A percentile compares a stretch with the other conserved stretches of the same genome.
phyloP scores from a whole-genome alignment of 2,329 filamentous ascomycete species.

The Tolypocladium paradoxum region DNA sequence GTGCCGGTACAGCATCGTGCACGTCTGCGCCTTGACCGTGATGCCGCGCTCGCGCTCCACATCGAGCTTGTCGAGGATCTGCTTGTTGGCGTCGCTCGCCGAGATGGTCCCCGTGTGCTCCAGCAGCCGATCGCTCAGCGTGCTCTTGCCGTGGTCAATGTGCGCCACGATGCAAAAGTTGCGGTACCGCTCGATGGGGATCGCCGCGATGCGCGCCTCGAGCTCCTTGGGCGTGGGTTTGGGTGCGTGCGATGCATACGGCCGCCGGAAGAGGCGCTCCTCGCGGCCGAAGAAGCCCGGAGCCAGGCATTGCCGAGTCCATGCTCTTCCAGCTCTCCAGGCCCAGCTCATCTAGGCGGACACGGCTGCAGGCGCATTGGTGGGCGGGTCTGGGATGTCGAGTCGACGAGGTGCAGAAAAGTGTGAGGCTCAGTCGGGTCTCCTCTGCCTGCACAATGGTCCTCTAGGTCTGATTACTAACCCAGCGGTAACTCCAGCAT shows the following conservation, averaged over 20 bases:
- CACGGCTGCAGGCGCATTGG: slow-evolving; percentile 4
- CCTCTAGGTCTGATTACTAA: too few species aligned
- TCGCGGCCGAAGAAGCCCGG: slow-evolving; percentile 1
- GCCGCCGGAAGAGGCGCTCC: slow-evolving; percentile 5
- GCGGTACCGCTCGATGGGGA: slow-evolving; percentile 69
- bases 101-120: slow-evolving; percentile 91
- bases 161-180: slow-evolving; percentile 99
- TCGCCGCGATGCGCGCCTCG: slow-evolving; percentile 52
- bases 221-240: slow-evolving; percentile 23
- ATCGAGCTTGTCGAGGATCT: slow-evolving; percentile 94
- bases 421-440: too few species aligned
- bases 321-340: slow-evolving; percentile 24
- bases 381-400: not conserved
- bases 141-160: slow-evolving; percentile 98
- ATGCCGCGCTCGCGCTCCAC: slow-evolving; percentile 94
- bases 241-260: slow-evolving; percentile 6
- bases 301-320: slow-evolving; percentile 23
- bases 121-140: slow-evolving; percentile 80
- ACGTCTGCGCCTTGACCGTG: slow-evolving; percentile 97
- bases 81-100: slow-evolving; percentile 72
- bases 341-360: slow-evolving; percentile 25
- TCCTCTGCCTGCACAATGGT: too few species aligned
- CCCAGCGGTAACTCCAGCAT: too few species aligned
- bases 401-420: slow-evolving; percentile 1
- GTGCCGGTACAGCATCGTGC: slow-evolving; percentile 91